phyloP scores from a whole-genome alignment of 306 rosid genomes.

The Senna tora region DNA sequence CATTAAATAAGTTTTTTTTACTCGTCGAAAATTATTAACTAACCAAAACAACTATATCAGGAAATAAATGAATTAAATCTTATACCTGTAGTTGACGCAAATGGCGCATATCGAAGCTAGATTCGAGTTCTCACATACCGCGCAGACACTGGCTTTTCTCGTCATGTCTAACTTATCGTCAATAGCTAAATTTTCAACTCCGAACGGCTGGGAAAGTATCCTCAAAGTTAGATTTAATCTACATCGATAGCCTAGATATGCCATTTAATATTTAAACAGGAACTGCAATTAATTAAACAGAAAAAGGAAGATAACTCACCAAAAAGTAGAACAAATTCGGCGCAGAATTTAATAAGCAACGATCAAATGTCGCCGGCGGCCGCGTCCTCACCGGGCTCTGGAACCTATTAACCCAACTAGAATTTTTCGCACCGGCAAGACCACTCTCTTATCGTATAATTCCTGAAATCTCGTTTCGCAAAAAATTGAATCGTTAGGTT shows the following conservation, averaged over 20 bases:
- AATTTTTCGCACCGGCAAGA: neutral
- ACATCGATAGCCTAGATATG: neutral
- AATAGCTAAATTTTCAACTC: slow-evolving; percentile 1
- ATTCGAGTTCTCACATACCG: slow-evolving; percentile 79
- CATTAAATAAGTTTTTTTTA: neutral
- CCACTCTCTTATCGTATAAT: neutral
- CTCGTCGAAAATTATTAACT: neutral
- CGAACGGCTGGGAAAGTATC: neutral
- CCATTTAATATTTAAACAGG: neutral
- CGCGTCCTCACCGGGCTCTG: neutral
- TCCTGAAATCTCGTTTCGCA: neutral
- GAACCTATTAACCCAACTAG: slow-evolving; percentile 9
- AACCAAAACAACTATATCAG: neutral
- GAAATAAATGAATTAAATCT: neutral
- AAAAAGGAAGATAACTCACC: neutral
- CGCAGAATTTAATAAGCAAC: neutral
- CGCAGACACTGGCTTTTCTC: slow-evolving; percentile 66
- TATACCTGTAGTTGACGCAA: slow-evolving; percentile 87
- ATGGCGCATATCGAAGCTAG: slow-evolving; percentile 69
- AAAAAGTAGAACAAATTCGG: neutral
- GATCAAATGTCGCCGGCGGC: neutral
- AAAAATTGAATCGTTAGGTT: neutral
- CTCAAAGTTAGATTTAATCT: neutral
- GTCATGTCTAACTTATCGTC: slow-evolving; percentile 52
- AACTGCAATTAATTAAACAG: neutral